Percentiles rank a stretch among this genome's conserved stretches.
These are phyloP conservation scores for Dalbergia oliveri DNA, from an alignment of 306 rosid species.

Conservation along the genomic window DNA sequence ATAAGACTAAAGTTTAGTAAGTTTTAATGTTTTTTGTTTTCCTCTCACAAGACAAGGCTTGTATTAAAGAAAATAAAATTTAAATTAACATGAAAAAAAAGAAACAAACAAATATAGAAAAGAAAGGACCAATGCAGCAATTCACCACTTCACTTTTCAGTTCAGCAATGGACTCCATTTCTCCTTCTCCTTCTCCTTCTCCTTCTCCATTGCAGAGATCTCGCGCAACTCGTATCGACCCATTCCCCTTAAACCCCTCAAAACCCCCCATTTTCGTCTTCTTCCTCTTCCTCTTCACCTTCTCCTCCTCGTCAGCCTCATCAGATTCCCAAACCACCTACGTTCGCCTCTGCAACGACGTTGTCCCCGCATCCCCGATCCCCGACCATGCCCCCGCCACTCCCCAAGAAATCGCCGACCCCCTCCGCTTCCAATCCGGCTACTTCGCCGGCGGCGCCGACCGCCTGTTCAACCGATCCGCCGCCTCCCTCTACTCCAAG, in stretches of 20 bases:
- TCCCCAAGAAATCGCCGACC: neutral
- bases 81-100: too few species aligned
- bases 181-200: constrained; percentile 42
- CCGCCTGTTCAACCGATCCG: constrained; percentile 54
- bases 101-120: too few species aligned
- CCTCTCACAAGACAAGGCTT: too few species aligned
- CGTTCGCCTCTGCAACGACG: constrained; percentile 57
- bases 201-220: constrained; percentile 49
- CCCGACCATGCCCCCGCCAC: neutral
- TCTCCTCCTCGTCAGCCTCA: constrained; percentile 9
- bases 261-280: constrained; percentile 29
- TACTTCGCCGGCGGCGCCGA: constrained; percentile 80
- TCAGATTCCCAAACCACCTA: constrained; percentile 46
- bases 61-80: too few species aligned
- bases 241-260: constrained; percentile 38
- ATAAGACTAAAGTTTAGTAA: too few species aligned
- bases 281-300: constrained; percentile 37
- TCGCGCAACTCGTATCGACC: neutral
- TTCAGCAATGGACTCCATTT: constrained; percentile 51
- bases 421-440: constrained; percentile 51
- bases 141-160: neutral
- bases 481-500: neutral
- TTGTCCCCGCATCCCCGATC: constrained; percentile 54
- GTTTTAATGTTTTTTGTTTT: too few species aligned
- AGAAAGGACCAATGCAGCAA: too few species aligned